Percentiles rank a stretch among this genome's conserved stretches.
Conservation (phyloP, 2,329 filamentous ascomycete genomes). For the Uncinocarpus reesii region DNA sequence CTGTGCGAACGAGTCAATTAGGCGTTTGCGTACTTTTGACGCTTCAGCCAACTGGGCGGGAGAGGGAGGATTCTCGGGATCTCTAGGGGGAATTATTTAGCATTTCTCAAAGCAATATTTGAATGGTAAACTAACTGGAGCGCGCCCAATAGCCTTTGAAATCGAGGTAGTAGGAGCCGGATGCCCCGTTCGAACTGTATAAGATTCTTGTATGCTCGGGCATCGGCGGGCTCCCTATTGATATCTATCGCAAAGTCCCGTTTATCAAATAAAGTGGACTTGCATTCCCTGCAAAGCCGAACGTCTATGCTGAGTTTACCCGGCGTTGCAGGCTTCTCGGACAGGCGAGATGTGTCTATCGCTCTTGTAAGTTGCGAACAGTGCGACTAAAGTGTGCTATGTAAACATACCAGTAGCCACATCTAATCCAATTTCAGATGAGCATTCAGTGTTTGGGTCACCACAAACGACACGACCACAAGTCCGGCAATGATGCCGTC, state of each 20-base stretch:
- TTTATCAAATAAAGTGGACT: constrained; percentile 57
- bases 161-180: constrained; percentile 65
- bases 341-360: constrained; percentile 22
- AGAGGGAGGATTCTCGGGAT: constrained; percentile 55
- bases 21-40: constrained; percentile 74
- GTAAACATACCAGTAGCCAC: constrained; percentile 53
- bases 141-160: constrained; percentile 63
- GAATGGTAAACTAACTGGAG: constrained; percentile 47
- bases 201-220: constrained; percentile 72
- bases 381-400: background rate
- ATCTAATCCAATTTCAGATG: constrained; percentile 69
- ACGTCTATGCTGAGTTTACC: constrained; percentile 63
- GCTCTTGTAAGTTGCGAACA: background rate
- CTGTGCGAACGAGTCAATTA: constrained; percentile 81
- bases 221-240: constrained; percentile 57
- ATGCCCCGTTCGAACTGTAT: constrained; percentile 83
- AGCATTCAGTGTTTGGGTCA: constrained; percentile 74
- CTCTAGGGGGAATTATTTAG: constrained; percentile 27
- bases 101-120: background rate
- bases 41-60: constrained; percentile 70
- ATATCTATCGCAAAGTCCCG: constrained; percentile 68
- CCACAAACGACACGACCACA: constrained; percentile 90
- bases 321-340: constrained; percentile 37
- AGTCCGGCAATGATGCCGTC: constrained; percentile 86
- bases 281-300: constrained; percentile 88